Evolutionary conservation across 2,329 filamentous ascomycete genomes (phyloP).

Genomic region (Chrysosporium queenslandicum): DNA sequence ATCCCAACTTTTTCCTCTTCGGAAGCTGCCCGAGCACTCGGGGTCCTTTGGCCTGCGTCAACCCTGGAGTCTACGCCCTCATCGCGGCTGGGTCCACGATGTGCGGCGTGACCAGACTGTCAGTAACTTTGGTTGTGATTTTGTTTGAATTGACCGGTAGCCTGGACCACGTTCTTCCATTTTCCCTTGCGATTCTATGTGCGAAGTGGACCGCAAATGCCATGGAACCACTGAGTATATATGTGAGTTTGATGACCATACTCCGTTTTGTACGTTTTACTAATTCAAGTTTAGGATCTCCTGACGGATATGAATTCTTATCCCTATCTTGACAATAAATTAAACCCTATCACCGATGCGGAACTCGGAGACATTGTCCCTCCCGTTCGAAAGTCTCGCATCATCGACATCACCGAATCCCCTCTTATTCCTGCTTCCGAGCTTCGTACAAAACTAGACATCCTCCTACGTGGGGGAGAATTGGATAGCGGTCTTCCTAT

Average conservation of each 20-base stretch:
- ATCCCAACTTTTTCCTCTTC: conserved; percentile 63
- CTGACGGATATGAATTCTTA: conserved; percentile 96
- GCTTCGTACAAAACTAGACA: conserved; percentile 69
- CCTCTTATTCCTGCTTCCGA: conserved; percentile 66
- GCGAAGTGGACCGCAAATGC: conserved; percentile 98
- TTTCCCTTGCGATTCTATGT: conserved; percentile 81
- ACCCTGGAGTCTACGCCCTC: conserved; percentile 91
- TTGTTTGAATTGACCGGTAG: conserved; percentile 93
- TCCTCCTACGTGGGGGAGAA: conserved; percentile 75
- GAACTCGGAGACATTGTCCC: conserved; percentile 80
- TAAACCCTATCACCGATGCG: conserved; percentile 80
- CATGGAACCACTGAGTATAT: conserved; percentile 87
- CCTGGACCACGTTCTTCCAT: conserved; percentile 87
- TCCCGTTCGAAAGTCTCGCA: conserved; percentile 59
- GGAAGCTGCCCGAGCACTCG: conserved; percentile 58
- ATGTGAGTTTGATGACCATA: conserved; percentile 46
- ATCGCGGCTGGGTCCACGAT: conserved; percentile 93
- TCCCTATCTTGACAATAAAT: conserved; percentile 93
- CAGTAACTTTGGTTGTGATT: conserved; percentile 88
- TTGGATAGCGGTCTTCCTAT: conserved; percentile 88
- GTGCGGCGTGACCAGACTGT: conserved; percentile 91
- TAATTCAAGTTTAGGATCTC: conserved; percentile 52
- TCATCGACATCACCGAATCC: conserved; percentile 81
- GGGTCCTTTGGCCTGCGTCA: conserved; percentile 71
- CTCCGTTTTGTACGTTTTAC: background rate